A percentile compares a stretch with the other conserved stretches of the same genome.
Conservation (phyloP, 192 early-diverging fungal species). For the Rhizophlyctis rosea region DNA sequence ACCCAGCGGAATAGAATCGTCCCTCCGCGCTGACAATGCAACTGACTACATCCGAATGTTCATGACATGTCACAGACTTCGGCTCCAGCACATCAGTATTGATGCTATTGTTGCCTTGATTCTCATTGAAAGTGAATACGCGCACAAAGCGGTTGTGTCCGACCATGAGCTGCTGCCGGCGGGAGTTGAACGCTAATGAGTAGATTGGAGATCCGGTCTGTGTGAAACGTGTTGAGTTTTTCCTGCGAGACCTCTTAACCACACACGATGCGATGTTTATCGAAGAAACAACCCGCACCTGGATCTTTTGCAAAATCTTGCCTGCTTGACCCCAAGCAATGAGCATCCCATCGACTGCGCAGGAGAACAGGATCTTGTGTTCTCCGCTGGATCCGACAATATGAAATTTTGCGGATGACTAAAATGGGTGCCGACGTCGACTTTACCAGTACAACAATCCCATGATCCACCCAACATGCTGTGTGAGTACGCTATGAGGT, state of each 20-base stretch:
- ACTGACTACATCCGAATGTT: constrained; percentile 54
- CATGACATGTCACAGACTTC: constrained; percentile 34
- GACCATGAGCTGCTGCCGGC: constrained; percentile 55
- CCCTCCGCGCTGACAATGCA: constrained; percentile 57
- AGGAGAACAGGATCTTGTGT: constrained; percentile 52
- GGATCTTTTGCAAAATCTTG: constrained; percentile 51
- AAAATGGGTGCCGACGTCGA: not conserved
- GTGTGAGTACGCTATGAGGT: constrained; percentile 31
- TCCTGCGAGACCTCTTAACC: not conserved
- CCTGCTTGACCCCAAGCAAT: constrained; percentile 54
- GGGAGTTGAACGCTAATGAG: constrained; percentile 54
- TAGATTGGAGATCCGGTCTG: constrained; percentile 56
- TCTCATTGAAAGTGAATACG: constrained; percentile 46
- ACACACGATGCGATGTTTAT: not conserved
- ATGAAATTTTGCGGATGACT: not conserved
- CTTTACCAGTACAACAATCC: constrained; percentile 48
- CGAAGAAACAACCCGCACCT: constrained; percentile 26
- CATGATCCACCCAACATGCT: constrained; percentile 57
- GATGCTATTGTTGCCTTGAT: constrained; percentile 37
- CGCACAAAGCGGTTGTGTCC: constrained; percentile 53
- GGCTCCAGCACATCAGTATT: constrained; percentile 44
- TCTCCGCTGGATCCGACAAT: constrained; percentile 42
- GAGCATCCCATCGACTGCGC: constrained; percentile 51
- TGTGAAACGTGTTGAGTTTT: not conserved
- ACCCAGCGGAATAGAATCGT: constrained; percentile 60